Conservation (phyloP, 768 basidiomycete genomes). For the Tephrocybe rancida region DNA sequence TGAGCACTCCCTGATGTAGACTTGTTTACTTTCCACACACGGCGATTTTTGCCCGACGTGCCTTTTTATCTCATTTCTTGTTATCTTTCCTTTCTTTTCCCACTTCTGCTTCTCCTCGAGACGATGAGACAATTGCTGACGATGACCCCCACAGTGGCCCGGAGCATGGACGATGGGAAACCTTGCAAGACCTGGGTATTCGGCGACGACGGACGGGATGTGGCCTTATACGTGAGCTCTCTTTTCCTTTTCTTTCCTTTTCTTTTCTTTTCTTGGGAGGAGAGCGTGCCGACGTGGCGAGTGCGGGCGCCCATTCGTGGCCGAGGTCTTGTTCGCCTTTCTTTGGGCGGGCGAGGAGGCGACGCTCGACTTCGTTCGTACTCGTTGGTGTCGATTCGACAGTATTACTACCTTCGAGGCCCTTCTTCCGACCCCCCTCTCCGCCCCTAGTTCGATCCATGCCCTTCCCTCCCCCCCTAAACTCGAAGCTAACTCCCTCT, state of each 20-base stretch:
- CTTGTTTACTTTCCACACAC: no score
- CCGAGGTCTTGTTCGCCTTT: no score
- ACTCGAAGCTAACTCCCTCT: background rate
- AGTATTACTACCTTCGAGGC: no score
- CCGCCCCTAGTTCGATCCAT: no score
- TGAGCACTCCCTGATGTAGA: no score
- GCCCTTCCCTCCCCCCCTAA: no score
- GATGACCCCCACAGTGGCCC: conserved; percentile 59
- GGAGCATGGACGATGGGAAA: conserved; percentile 92
- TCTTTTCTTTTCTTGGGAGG: background rate
- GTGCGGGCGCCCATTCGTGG: no score
- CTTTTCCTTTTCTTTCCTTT: background rate
- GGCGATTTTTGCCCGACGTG: background rate
- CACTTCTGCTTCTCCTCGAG: background rate
- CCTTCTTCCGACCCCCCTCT: no score
- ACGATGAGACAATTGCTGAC: background rate
- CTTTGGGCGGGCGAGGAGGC: no score
- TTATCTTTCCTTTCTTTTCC: background rate
- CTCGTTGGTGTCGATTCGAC: no score
- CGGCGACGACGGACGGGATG: conserved; percentile 76
- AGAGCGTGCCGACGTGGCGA: no score
- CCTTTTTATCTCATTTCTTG: background rate
- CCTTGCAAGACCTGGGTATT: conserved; percentile 79
- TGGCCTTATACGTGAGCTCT: conserved; percentile 77
- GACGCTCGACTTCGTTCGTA: no score